Evolutionary conservation across 1,139 yeast genomes (phyloP).

Genomic region (Pichia sp.): DNA sequence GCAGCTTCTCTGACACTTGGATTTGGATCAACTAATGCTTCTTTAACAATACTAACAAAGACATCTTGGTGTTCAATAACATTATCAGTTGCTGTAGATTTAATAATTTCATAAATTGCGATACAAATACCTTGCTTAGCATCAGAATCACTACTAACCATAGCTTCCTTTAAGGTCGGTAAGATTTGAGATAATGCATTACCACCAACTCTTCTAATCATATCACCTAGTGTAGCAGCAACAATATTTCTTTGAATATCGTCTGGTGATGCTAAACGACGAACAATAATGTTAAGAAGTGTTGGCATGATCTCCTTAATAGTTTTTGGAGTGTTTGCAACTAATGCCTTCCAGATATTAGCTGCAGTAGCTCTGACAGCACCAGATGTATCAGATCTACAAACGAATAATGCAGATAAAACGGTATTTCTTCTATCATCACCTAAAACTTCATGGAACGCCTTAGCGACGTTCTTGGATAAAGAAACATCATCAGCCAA

Average conservation of each 20-base stretch:
- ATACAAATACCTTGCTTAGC: slow-evolving; percentile 95
- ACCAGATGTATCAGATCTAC: slow-evolving; percentile 88
- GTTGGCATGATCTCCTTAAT: slow-evolving; percentile 87
- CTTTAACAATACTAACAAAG: slow-evolving; percentile 70
- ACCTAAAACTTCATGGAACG: slow-evolving; percentile 76
- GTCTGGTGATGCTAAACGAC: slow-evolving; percentile 75
- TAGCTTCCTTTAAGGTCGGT: slow-evolving; percentile 74
- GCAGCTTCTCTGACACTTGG: slow-evolving; percentile 82
- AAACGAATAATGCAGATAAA: slow-evolving; percentile 76
- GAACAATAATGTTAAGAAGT: slow-evolving; percentile 72
- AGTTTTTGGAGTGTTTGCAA: slow-evolving; percentile 94
- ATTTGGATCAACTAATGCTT: slow-evolving; percentile 70
- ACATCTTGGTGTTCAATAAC: slow-evolving; percentile 60
- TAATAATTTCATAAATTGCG: slow-evolving; percentile 81
- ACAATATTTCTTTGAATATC: slow-evolving; percentile 80
- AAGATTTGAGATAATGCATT: slow-evolving; percentile 77
- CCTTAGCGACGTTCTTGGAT: slow-evolving; percentile 57
- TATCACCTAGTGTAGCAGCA: slow-evolving; percentile 90
- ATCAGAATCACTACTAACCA: slow-evolving; percentile 59
- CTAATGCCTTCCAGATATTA: slow-evolving; percentile 96
- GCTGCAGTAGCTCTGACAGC: slow-evolving; percentile 87
- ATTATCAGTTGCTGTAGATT: slow-evolving; percentile 61
- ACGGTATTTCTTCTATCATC: slow-evolving; percentile 83
- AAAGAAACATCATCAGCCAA: slow-evolving; percentile 54
- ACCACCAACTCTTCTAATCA: slow-evolving; percentile 92